Evolutionary conservation across 2,329 filamentous ascomycete species (phyloP), one percentile per base, ranked within the genome.

Genomic region (Apiospora saccharicola): DNA sequence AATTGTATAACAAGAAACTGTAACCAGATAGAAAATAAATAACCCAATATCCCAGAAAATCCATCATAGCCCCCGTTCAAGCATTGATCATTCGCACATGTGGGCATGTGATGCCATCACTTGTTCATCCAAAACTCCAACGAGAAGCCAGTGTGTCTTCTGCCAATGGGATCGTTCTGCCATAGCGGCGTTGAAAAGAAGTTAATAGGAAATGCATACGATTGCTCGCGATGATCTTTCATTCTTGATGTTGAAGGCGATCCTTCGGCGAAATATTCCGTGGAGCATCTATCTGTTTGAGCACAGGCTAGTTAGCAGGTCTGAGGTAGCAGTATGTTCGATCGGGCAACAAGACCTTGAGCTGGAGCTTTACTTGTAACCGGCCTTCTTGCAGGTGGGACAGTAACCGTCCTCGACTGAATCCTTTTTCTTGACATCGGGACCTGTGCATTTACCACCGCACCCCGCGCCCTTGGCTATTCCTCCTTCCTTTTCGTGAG

Each of bases 61-160:
- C 34, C 57, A 41, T 24, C 57, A 64, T 41, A 41, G n/a, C 12
- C 34, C 34, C 57, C 34, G 34, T 64, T 41, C 34, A 41, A 41
- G 34, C 57, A 41, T 41, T 24, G 30, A n/a, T 41, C 57, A n/a
- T 64, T 41, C 22, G 57, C 30, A 14, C 57, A 41, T 19, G 19
- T 64, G 37, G 57, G 30, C 57, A 41, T 64, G 30, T 41, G 30
- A 34, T 41, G 34, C 57, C 57, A 14, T n/a, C 30, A 64, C 34
- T 64, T 64, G 57, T n/a, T 64, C 57, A 64, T 64, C 8, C 30
- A 41, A n/a, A 64, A n/a, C n/a, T 41, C 22, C 57, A n/a, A 41
- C 19, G 22, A 64, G 34, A 64, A 64, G 34, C 57, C 10, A 41
- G 8, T 22, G 57, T 13, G 8, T n/a, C 7, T n/a, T 64, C 34